Evolutionary conservation across 306 rosid genomes (phyloP).

Genomic region (Fragaria iinumae): DNA sequence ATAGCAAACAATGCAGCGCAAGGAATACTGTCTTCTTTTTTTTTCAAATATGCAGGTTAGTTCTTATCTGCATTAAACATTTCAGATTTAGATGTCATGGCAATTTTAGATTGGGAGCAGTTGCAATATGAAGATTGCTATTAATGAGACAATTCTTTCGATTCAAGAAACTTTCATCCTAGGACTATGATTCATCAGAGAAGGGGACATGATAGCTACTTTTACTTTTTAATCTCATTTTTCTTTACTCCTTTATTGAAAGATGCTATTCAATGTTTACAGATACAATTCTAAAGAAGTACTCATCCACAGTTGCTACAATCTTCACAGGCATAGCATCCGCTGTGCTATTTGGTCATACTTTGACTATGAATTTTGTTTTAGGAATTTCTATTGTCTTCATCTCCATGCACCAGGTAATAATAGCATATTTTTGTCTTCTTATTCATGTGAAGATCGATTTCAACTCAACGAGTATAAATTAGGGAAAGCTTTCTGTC

Average conservation of each 20-base stretch:
- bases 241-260: slow-evolving; percentile 2
- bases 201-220: too few species aligned
- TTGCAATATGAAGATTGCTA: background rate
- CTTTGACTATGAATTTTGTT: slow-evolving; percentile 80
- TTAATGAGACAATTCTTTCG: slow-evolving; percentile 3
- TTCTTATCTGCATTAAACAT: background rate
- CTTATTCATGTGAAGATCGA: background rate
- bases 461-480: slow-evolving; percentile 15
- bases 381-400: slow-evolving; percentile 96
- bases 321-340: slow-evolving; percentile 98
- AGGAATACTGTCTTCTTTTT: slow-evolving; percentile 95
- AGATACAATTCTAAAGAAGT: slow-evolving; percentile 98
- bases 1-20: slow-evolving; percentile 97
- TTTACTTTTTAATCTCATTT: background rate
- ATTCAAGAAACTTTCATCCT: background rate
- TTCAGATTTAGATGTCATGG: background rate
- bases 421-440: background rate
- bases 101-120: background rate
- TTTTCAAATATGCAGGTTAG: slow-evolving; percentile 98
- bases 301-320: slow-evolving; percentile 97
- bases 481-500: background rate
- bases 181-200: too few species aligned
- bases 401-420: slow-evolving; percentile 99
- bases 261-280: slow-evolving; percentile 33
- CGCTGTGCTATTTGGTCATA: slow-evolving; percentile 90